Evolutionary conservation across 805 yeast species (phyloP), one percentile per base, ranked within the genome.

Genomic region (Candida multigemmis): DNA sequence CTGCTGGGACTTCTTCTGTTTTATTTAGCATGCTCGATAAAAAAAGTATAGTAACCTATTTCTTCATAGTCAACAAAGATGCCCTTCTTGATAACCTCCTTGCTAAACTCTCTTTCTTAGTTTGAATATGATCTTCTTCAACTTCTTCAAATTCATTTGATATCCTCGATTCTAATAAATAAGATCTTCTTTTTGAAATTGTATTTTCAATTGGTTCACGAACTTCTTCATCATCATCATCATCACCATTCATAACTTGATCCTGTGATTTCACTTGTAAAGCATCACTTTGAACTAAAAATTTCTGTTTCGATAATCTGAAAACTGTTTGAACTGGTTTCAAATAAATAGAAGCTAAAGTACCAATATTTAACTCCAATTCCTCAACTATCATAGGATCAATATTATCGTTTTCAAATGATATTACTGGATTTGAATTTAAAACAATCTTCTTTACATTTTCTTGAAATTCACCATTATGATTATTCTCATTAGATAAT

Each of bases 311-410:
- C 2, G 81, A 65, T 18, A 69, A 48, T 22, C 94, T 60, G 60
- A 86, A 86, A 2, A 86, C 85, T 40, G 72, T 81, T n/a, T 69
- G 68, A 6, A 83, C 78, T 0, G 95, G 94, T 39, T 85, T 81
- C 41, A 87, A 56, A 44, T 86, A 89, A 9, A 87, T 73, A 0
- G 94, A 77, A 0, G 93, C 87, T 28, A 89, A 55, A 0, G 86
- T 62, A 1, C 96, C 96, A 18, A 87, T 75, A 38, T 75, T 77
- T 35, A 86, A 58, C 41, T 83, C 93, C 28, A 87, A 56, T 44
- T 87, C 96, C 39, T 86, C 94, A 19, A 87, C 50, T 9, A 80
- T 67, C 2, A 55, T 51, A 1, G 79, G 77, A 35, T 84, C 89
- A 30, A 86, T 57, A 29, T 71, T 72, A 23, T 82, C 86, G 31